phyloP scores from a whole-genome alignment of 805 yeast species.

The Cyberlindnera galapagoensis region DNA sequence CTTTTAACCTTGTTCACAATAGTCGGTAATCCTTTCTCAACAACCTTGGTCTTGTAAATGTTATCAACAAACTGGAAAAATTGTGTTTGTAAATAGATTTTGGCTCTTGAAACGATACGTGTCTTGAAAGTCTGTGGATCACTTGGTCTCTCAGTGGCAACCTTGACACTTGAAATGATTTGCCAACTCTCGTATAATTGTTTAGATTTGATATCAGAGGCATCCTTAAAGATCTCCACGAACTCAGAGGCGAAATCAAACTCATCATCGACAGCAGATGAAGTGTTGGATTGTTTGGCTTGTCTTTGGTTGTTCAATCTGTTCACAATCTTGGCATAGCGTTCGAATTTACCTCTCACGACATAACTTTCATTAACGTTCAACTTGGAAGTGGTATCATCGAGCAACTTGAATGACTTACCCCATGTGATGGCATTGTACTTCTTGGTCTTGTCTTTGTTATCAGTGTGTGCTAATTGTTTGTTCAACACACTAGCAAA shows the following conservation, averaged over 20 bases:
- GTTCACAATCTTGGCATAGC: conserved; percentile 65
- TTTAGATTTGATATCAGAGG: conserved; percentile 56
- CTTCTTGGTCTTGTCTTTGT: conserved; percentile 4
- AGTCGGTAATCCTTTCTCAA: conserved; percentile 62
- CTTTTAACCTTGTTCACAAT: conserved; percentile 66
- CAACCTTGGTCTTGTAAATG: conserved; percentile 47
- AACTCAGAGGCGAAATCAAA: conserved; percentile 58
- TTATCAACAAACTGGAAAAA: conserved; percentile 70
- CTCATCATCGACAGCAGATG: conserved; percentile 20
- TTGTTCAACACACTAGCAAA: conserved; percentile 50
- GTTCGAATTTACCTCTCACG: conserved; percentile 55
- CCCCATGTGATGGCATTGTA: conserved; percentile 24
- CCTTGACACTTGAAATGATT: conserved; percentile 41
- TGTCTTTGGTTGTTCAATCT: conserved; percentile 67
- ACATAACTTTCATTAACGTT: conserved; percentile 37
- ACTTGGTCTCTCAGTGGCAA: conserved; percentile 15
- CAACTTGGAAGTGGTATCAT: conserved; percentile 28
- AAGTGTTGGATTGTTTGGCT: conserved; percentile 21
- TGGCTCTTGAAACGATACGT: conserved; percentile 48
- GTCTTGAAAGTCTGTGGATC: conserved; percentile 20
- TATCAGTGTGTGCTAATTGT: conserved; percentile 9
- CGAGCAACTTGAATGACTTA: conserved; percentile 23
- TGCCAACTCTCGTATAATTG: conserved; percentile 74
- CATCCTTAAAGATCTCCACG: conserved; percentile 50
- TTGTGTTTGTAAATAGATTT: conserved; percentile 62